Percentiles rank a stretch among this genome's conserved stretches.
phyloP scores from a whole-genome alignment of 2,329 filamentous ascomycete genomes.

The Parascedosporium putredinis region DNA sequence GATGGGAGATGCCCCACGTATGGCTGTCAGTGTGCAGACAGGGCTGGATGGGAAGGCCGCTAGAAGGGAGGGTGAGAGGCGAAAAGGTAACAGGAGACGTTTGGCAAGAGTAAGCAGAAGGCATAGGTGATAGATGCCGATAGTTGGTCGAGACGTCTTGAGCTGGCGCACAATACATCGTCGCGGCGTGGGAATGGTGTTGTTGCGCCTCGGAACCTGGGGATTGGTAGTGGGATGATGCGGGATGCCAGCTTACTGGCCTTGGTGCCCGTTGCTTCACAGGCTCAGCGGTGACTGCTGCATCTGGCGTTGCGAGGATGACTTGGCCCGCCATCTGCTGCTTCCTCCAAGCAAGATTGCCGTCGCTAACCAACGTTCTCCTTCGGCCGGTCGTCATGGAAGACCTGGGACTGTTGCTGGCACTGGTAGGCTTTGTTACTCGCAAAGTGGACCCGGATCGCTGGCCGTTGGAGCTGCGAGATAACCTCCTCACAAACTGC shows the following conservation, averaged over 20 bases:
- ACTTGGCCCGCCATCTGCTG: conserved; percentile 36
- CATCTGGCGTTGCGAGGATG: background rate
- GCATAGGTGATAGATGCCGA: conserved; percentile 39
- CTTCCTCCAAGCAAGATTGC: conserved; percentile 26
- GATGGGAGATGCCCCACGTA: conserved; percentile 23
- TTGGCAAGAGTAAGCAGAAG: conserved; percentile 45
- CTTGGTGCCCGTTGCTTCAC: conserved; percentile 31
- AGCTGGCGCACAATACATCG: conserved; percentile 28
- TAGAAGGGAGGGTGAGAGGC: conserved; percentile 38
- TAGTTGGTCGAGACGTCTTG: conserved; percentile 30
- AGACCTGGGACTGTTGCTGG: conserved; percentile 57
- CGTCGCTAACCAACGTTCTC: conserved; percentile 46
- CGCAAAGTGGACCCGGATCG: conserved; percentile 42
- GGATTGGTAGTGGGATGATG: conserved; percentile 35
- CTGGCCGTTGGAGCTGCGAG: conserved; percentile 36
- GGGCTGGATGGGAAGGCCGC: conserved; percentile 24
- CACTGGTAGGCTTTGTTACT: conserved; percentile 54
- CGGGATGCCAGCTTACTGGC: conserved; percentile 67
- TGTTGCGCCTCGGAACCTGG: conserved; percentile 26
- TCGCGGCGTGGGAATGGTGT: conserved; percentile 22
- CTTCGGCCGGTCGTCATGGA: conserved; percentile 38
- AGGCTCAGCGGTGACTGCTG: conserved; percentile 7
- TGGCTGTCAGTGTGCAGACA: conserved; percentile 26
- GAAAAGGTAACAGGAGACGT: conserved; percentile 47
- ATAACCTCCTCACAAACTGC: conserved; percentile 35